A percentile compares a stretch with the other conserved stretches of the same genome.
Evolutionary conservation across 2,329 filamentous ascomycete species (phyloP).

Genomic region (Rugonectria rugulosa): DNA sequence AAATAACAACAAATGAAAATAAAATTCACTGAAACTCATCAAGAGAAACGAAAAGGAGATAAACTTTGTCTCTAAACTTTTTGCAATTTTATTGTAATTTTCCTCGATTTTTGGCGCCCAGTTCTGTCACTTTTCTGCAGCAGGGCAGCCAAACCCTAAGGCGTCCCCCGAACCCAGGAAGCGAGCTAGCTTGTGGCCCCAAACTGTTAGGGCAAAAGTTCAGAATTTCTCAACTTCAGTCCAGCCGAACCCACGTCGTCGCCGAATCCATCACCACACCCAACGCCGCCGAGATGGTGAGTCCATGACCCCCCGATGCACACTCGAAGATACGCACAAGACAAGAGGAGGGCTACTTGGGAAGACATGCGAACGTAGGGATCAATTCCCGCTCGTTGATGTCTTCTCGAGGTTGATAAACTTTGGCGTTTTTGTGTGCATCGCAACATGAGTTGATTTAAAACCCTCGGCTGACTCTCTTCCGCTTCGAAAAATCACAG

Average conservation of each 20-base stretch:
- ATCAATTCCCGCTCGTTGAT: constrained; percentile 4
- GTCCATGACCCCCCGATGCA: constrained; percentile 42
- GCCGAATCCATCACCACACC: constrained; percentile 62
- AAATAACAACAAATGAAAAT: not conserved
- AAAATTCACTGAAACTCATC: not conserved
- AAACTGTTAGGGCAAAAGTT: constrained; percentile 53
- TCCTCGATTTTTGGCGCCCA: constrained; percentile 9
- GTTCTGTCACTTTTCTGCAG: constrained; percentile 12
- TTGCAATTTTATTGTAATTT: constrained; percentile 21
- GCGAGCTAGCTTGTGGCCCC: constrained; percentile 50
- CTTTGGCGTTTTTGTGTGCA: constrained; percentile 10
- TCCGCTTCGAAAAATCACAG: constrained; percentile 52
- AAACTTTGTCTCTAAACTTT: not conserved
- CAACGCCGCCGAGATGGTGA: constrained; percentile 66
- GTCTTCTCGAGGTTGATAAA: too few species aligned
- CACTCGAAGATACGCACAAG: constrained; percentile 23
- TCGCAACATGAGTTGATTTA: not conserved
- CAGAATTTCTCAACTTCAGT: constrained; percentile 57
- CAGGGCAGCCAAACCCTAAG: constrained; percentile 54
- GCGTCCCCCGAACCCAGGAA: constrained; percentile 49
- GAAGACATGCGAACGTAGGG: not conserved
- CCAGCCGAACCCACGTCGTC: constrained; percentile 55
- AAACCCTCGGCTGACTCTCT: constrained; percentile 34
- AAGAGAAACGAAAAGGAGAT: fast-evolving
- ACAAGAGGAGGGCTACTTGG: constrained; percentile 29